Conservation (phyloP, 2,329 filamentous ascomycete genomes). For the Zasmidium citrigriseum region DNA sequence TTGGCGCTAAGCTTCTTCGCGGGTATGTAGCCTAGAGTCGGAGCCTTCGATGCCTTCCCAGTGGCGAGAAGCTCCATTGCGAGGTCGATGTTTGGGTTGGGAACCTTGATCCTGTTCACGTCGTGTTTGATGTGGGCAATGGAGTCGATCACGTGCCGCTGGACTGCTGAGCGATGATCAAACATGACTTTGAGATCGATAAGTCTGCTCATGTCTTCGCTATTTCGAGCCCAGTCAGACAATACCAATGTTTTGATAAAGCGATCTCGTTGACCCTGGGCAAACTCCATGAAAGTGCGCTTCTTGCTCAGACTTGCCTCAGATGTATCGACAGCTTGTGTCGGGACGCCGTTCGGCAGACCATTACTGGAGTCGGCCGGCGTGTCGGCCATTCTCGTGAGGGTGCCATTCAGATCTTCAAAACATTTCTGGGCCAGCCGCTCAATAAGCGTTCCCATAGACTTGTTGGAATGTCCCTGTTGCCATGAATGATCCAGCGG, state of each 20-base stretch:
- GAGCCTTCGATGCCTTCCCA: constrained; percentile 75
- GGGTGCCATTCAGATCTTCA: constrained; percentile 70
- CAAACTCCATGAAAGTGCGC: constrained; percentile 70
- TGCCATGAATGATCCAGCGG: constrained; percentile 57
- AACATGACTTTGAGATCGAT: constrained; percentile 84
- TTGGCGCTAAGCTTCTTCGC: constrained; percentile 69
- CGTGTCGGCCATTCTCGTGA: constrained; percentile 69
- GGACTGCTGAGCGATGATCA: constrained; percentile 43
- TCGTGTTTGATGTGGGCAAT: constrained; percentile 66
- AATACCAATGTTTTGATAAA: constrained; percentile 94
- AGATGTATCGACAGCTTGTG: constrained; percentile 54
- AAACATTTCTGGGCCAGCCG: constrained; percentile 82
- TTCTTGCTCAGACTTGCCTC: constrained; percentile 75
- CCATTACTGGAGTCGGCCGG: constrained; percentile 53
- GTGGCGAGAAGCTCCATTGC: constrained; percentile 82
- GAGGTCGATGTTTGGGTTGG: constrained; percentile 87
- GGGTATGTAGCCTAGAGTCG: constrained; percentile 78
- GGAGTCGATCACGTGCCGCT: constrained; percentile 24
- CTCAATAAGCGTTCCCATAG: constrained; percentile 72
- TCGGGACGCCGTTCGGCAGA: constrained; percentile 40
- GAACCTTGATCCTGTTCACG: constrained; percentile 71
- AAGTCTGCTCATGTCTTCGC: constrained; percentile 74
- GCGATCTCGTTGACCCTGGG: constrained; percentile 75
- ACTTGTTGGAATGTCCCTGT: constrained; percentile 73
- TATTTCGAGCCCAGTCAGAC: constrained; percentile 80